Evolutionary conservation across 2,329 filamentous ascomycete species (phyloP).

Genomic region (Talaromyces marneffei): DNA sequence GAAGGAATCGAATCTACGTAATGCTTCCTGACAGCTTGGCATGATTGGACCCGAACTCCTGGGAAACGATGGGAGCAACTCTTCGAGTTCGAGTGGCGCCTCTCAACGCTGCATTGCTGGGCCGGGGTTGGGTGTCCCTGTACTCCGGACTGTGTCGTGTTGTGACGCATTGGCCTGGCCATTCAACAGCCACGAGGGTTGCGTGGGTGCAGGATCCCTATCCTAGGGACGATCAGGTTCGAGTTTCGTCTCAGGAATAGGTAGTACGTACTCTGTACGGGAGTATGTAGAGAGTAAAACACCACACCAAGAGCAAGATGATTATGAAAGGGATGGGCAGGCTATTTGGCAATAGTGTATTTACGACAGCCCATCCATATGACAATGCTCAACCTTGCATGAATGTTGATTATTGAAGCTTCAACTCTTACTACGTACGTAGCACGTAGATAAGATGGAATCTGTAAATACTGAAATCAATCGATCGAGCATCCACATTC

Average conservation of each 20-base stretch:
- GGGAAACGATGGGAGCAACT: neutral
- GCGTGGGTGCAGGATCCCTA: neutral
- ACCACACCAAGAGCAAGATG: neutral
- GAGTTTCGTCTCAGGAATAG: neutral
- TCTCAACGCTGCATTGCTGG: neutral
- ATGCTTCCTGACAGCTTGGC: neutral
- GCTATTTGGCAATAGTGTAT: conserved; percentile 7
- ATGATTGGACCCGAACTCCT: neutral
- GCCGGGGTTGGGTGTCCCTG: neutral
- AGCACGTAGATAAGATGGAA: neutral
- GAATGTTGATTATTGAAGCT: neutral
- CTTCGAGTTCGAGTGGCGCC: neutral
- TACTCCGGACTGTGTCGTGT: neutral
- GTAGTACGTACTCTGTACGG: too few species aligned
- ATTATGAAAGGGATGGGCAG: neutral
- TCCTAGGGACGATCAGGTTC: neutral
- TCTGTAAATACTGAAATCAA: too few species aligned
- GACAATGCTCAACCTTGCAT: conserved; percentile 4
- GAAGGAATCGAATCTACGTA: neutral
- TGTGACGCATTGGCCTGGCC: neutral
- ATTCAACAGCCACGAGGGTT: neutral
- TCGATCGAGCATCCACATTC: too few species aligned
- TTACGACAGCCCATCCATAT: neutral
- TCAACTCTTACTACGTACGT: neutral
- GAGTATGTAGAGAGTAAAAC: too few species aligned